Base-by-base conservation (phyloP, 192 early-diverging fungal genomes). In the Coemansia sp. region DNA sequence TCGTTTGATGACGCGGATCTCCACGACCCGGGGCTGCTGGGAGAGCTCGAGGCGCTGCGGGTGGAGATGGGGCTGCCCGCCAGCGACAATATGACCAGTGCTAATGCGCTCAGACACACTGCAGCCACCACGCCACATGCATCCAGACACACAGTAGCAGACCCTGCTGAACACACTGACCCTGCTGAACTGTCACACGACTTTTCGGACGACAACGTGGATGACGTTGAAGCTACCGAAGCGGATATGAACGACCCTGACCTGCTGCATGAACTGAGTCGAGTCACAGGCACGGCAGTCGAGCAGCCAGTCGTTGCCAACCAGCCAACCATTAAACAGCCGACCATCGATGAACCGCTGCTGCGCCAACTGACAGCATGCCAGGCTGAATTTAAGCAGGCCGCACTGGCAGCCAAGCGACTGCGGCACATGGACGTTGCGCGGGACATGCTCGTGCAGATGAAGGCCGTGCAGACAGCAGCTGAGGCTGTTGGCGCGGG, bases 161-260 rank as follows among this genome's bases (percentile, higher is more conserved):
- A 34, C 7, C 31, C 31, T 34, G 31, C 31, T 34, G 31, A 34
- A 34, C 31, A 34, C 8, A 34, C 31, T 34, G 31, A 34, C 31
- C 31, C 8, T 8, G 31, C 31, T 34, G 31, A 34, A 9, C 31
- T 34, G 31, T 34, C 40, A 44, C 14, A 44, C 40, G 40, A 12
- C 40, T 44, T 4, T 15, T 12, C 14, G 15, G 40, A 44, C 31
- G 31, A 34, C 31, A 6, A 34, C 31, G 31, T 8, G 6, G 31
- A n/a, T 44, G 46, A 42, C 10, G 71, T 73, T 2, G 56, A 59
- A 15, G 64, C 63, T 23, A 79, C 76, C 3, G 76, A 79, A 37
- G 67, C 66, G 21, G 76, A 79, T 51, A 73, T 79, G 76, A 66
- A 69, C 25, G 71, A 79, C 57, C 76, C 76, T 5, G 28, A 7